Conservation (phyloP, 2,329 filamentous ascomycete species). For the Pseudogymnoascus sp. region DNA sequence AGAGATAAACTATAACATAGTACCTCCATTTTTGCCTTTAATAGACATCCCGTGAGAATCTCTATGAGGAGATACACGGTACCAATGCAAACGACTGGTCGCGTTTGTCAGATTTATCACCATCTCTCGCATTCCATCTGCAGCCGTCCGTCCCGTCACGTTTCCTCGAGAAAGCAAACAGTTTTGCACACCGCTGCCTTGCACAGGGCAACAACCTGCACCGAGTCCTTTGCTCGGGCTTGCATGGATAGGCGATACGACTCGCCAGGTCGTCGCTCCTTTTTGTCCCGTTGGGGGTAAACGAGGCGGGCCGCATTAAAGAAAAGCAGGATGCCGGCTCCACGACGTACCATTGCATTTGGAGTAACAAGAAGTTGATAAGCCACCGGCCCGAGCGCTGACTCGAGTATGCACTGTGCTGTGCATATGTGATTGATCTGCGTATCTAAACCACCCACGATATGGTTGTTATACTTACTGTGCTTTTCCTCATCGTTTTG, state of each 20-base stretch:
- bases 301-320: slow-evolving; percentile 1
- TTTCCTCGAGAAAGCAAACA: neutral
- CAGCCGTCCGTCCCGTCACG: neutral
- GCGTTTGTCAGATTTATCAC: slow-evolving; percentile 3
- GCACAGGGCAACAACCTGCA: neutral
- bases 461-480: neutral
- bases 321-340: neutral
- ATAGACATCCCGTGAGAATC: neutral
- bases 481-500: neutral
- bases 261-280: neutral
- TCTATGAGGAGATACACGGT: neutral
- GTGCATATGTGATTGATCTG: slow-evolving; percentile 3
- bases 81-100: neutral
- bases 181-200: neutral
- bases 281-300: neutral
- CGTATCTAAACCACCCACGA: neutral
- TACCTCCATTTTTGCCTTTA: neutral
- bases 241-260: neutral
- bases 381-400: neutral
- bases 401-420: neutral
- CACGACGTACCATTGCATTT: neutral
- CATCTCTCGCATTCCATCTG: neutral
- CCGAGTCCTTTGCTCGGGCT: neutral
- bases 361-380: neutral
- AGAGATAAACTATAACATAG: neutral